Base-by-base conservation (phyloP, 116 monocot species). In the Papilionanthe hybrid region DNA sequence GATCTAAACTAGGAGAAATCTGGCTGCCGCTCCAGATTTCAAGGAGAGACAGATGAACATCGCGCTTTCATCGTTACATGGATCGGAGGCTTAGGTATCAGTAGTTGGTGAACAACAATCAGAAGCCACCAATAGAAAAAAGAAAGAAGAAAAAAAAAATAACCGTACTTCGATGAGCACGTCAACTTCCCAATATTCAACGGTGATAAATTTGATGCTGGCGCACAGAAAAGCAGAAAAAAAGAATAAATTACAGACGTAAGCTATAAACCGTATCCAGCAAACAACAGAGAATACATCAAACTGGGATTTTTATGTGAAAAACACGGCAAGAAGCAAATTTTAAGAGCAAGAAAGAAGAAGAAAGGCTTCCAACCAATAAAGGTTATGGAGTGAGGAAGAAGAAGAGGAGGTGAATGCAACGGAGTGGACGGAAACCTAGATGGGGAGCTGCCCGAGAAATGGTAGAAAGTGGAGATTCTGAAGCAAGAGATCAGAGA, bases 391-490 rank as follows among this genome's bases (percentile, higher is more conserved):
- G 30, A 72, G 32, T 17, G 22, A 65, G 55, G 60, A 81, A 32
- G 67, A 77, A 69, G 49, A 10, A 32, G 30, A 49, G 27, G 27
- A 50, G 12, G 18, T 11, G 67, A 76, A 76, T 76, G 17, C 72
- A 43, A 47, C 2, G n/a, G 18, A 29, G 25, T 53, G 30, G 43
- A 76, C 43, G 75, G 47, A 81, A 74, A 80, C 80, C 55, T 53
- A 80, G 81, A 73, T 73, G 6, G n/a, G n/a, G 43, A 73, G n/a
- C 19, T 20, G 19, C 42, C 73, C 44, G 1, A 20, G 20, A 73
- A 30, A 81, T 81, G 75, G 28, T 43, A 50, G 42, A 73, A 22
- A 28, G 10, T 4, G 9, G 11, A 60, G 48, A 55, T 7, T 42
- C 17, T 12, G 78, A 72, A n/a, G 19, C 45, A 29, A 12, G 55